phyloP scores from a whole-genome alignment of 768 basidiomycete species.

The Termitomyces sp. region DNA sequence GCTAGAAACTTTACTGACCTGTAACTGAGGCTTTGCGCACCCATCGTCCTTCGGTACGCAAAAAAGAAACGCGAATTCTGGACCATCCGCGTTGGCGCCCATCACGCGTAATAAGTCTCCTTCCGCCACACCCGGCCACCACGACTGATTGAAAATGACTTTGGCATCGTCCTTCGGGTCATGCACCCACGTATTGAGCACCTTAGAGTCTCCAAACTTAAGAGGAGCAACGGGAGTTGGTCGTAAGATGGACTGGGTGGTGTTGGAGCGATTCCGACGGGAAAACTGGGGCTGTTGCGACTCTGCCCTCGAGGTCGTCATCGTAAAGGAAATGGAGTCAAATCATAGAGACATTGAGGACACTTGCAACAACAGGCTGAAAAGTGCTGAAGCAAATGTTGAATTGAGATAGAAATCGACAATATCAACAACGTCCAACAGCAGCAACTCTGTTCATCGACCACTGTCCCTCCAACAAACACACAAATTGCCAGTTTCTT shows the following conservation, averaged over 20 bases:
- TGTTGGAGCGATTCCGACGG: constrained; percentile 66
- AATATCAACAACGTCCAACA: background rate
- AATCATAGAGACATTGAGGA: background rate
- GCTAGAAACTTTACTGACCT: constrained; percentile 36
- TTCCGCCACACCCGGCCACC: constrained; percentile 75
- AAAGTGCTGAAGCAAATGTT: background rate
- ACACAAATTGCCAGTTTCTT: background rate
- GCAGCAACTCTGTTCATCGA: background rate
- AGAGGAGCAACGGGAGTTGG: constrained; percentile 41
- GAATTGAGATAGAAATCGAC: background rate
- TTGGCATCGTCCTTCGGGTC: constrained; percentile 47
- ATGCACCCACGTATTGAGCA: constrained; percentile 73
- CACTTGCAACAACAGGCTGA: background rate
- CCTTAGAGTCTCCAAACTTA: constrained; percentile 57
- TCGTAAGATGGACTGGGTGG: constrained; percentile 62
- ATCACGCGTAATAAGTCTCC: constrained; percentile 68
- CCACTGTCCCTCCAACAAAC: background rate
- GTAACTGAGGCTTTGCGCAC: constrained; percentile 57
- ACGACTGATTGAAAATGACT: constrained; percentile 68
- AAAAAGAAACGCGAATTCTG: constrained; percentile 52
- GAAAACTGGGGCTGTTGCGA: constrained; percentile 54
- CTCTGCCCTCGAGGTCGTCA: constrained; percentile 62
- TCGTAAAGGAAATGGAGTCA: constrained; percentile 19
- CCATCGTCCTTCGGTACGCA: constrained; percentile 63
- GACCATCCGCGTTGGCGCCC: constrained; percentile 35